Conservation (phyloP, 768 basidiomycete genomes). For the Pleurotus sapidus region DNA sequence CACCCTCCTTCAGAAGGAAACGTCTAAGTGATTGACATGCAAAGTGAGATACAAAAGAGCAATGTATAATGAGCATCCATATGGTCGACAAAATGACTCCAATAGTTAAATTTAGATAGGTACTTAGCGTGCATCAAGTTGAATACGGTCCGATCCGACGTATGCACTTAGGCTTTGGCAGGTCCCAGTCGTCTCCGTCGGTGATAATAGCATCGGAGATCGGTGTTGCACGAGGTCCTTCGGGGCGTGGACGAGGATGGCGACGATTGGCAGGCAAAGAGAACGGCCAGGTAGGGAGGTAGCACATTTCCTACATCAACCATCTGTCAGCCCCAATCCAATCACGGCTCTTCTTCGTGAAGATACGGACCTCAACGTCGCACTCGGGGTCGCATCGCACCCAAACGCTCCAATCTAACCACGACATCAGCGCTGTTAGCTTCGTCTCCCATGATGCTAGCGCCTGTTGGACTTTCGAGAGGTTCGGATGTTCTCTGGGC, state of each 20-base stretch:
- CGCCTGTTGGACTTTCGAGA: neutral
- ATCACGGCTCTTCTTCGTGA: too few species aligned
- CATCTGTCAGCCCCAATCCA: neutral
- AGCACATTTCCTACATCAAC: neutral
- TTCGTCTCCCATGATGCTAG: neutral
- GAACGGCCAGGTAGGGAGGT: neutral
- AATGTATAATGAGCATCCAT: too few species aligned
- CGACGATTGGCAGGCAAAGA: neutral
- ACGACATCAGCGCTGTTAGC: neutral
- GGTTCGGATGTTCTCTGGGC: neutral
- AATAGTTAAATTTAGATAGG: neutral
- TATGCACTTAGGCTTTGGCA: slow-evolving; percentile 1
- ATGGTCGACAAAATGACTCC: neutral
- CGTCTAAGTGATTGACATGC: too few species aligned
- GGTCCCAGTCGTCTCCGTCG: neutral
- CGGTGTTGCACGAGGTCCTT: neutral
- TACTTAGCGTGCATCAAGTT: neutral
- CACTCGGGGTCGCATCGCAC: neutral
- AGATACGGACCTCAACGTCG: neutral
- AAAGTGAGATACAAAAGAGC: too few species aligned
- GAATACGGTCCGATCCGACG: slow-evolving; percentile 1
- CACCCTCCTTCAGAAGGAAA: too few species aligned
- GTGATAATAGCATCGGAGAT: neutral
- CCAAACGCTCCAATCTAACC: slow-evolving; percentile 3
- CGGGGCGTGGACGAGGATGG: neutral